phyloP scores from a whole-genome alignment of 768 basidiomycete genomes.

The Panus rudis region DNA sequence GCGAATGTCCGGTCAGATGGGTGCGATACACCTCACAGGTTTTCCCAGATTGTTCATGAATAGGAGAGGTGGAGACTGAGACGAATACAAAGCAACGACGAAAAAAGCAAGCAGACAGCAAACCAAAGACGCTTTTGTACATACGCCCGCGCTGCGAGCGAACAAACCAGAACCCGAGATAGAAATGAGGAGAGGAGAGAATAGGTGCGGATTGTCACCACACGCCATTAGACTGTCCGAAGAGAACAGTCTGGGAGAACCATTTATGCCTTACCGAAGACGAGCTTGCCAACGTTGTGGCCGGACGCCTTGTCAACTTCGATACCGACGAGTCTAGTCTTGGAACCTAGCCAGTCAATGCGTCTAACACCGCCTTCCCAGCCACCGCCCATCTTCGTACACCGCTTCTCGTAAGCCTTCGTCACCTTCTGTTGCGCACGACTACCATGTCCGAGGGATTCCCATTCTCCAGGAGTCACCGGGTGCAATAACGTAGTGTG shows the following conservation, averaged over 20 bases:
- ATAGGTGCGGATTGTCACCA: neutral
- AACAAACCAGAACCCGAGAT: slow-evolving; percentile 4
- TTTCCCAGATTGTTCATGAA: no score
- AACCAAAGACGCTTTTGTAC: neutral
- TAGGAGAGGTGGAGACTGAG: no score
- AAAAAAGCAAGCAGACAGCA: slow-evolving; percentile 4
- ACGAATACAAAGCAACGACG: slow-evolving; percentile 8
- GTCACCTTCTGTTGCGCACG: slow-evolving; percentile 52
- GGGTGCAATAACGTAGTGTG: slow-evolving; percentile 47
- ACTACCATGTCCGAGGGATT: slow-evolving; percentile 46
- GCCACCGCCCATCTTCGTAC: slow-evolving; percentile 51
- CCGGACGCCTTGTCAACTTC: slow-evolving; percentile 44
- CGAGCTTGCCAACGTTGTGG: slow-evolving; percentile 38
- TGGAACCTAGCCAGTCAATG: slow-evolving; percentile 59
- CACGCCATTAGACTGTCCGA: no score
- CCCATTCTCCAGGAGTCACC: slow-evolving; percentile 64
- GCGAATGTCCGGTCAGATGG: no score
- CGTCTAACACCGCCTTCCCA: slow-evolving; percentile 66
- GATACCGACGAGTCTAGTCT: slow-evolving; percentile 53
- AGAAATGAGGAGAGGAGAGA: neutral
- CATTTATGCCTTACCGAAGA: slow-evolving; percentile 38
- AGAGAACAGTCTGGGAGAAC: no score
- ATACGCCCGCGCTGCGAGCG: neutral
- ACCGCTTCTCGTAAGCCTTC: slow-evolving; percentile 56
- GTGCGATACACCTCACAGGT: no score